A percentile compares a stretch with the other conserved stretches of the same genome.
Evolutionary conservation across 1,284 basidiomycete species (phyloP).

Genomic region (Chalciporus sp.): DNA sequence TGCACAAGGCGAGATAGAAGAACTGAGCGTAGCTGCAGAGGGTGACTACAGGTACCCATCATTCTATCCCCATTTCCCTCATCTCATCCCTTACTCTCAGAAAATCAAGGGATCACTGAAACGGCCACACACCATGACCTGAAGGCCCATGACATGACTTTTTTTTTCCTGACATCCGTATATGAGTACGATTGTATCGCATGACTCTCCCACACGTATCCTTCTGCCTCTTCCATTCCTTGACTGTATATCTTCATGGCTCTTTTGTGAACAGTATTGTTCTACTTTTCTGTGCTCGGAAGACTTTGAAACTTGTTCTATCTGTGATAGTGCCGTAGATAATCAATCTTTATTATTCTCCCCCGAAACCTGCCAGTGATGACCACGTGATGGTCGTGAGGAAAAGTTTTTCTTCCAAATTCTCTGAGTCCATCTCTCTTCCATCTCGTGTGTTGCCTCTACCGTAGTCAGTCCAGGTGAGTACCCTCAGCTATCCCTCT

Average conservation of each 20-base stretch:
- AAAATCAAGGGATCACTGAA: conserved; percentile 83
- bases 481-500: neutral
- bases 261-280: conserved; percentile 13
- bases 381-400: conserved; percentile 8
- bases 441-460: neutral
- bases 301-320: conserved; percentile 1
- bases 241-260: neutral
- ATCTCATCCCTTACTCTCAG: conserved; percentile 39
- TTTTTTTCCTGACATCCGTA: conserved; percentile 2
- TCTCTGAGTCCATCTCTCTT: neutral
- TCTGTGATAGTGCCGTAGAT: neutral
- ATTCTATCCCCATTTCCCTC: neutral
- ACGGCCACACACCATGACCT: neutral
- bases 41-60: conserved; percentile 81
- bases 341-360: neutral
- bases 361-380: no score
- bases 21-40: conserved; percentile 87
- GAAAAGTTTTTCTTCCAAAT: neutral
- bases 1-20: conserved; percentile 89
- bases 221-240: conserved; percentile 1
- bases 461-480: conserved; percentile 4
- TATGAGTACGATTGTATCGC: conserved; percentile 14
- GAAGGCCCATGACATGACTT: neutral
- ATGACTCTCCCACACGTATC: conserved; percentile 9
- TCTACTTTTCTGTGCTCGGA: conserved; percentile 10